These are phyloP conservation scores for Wickerhamiella slavikovae DNA, from an alignment of 805 yeast genomes.

Conservation along the genomic window DNA sequence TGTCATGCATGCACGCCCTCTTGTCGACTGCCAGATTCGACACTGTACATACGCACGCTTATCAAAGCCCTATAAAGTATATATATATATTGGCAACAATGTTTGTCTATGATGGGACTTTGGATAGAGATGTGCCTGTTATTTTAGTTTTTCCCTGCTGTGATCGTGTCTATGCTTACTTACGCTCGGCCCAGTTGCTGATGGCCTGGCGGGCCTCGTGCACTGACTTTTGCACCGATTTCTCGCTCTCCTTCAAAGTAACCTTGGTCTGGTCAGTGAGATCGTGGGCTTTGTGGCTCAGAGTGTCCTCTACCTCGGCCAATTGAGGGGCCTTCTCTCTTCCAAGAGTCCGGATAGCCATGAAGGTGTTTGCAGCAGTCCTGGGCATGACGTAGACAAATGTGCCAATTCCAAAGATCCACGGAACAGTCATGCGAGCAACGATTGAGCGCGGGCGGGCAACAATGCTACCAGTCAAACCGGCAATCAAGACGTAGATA, in stretches of 20 bases:
- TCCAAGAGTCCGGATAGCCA: conserved; percentile 41
- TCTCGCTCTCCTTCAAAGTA: conserved; percentile 21
- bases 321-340: conserved; percentile 35
- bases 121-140: too few relatives aligned
- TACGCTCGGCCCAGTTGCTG: too few relatives aligned
- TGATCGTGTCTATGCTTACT: too few relatives aligned
- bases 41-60: too few relatives aligned
- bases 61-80: too few relatives aligned
- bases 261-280: conserved; percentile 26
- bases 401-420: conserved; percentile 38
- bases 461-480: conserved; percentile 49
- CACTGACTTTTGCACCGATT: conserved; percentile 2
- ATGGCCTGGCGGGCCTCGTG: too few relatives aligned
- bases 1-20: too few relatives aligned
- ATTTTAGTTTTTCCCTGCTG: too few relatives aligned
- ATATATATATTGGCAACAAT: too few relatives aligned
- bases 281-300: conserved; percentile 26
- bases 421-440: conserved; percentile 35
- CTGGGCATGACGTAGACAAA: conserved; percentile 53
- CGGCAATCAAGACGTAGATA: conserved; percentile 46
- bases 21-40: too few relatives aligned
- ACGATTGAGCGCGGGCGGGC: conserved; percentile 46
- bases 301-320: conserved; percentile 37
- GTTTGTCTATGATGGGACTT: too few relatives aligned
- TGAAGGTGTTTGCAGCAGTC: conserved; percentile 42